Evolutionary conservation across 495 filamentous ascomycete species (phyloP).

Genomic region (Neurospora pannonica): DNA sequence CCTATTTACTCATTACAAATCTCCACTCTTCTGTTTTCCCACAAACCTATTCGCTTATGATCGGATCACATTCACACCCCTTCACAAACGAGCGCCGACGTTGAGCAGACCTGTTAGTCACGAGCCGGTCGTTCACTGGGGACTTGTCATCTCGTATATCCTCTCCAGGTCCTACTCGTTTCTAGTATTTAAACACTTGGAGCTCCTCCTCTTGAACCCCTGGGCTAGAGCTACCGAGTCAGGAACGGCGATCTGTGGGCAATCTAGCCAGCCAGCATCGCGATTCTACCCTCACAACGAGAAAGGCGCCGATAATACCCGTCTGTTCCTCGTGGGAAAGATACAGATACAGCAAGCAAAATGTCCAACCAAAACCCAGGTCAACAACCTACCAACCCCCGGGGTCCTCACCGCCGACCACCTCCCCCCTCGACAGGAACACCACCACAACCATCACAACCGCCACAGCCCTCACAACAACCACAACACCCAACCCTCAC

Average conservation of each 20-base stretch:
- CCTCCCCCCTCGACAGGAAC: not conserved
- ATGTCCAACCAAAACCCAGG: not conserved
- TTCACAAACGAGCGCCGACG: not conserved
- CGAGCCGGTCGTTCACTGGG: not conserved
- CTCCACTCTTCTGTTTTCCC: not conserved
- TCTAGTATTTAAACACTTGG: not conserved
- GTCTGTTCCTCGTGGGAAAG: not conserved
- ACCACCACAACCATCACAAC: not conserved
- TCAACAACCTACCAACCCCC: constrained; percentile 1
- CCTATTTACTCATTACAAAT: not conserved
- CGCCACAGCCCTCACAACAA: not conserved
- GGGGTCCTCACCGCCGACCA: not conserved
- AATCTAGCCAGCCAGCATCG: not conserved
- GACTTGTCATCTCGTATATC: not conserved
- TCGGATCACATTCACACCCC: not conserved
- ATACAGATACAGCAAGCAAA: not conserved
- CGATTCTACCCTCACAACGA: not conserved
- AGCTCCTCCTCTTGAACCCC: not conserved
- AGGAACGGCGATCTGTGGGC: not conserved
- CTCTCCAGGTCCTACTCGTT: not conserved
- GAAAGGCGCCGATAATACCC: not conserved
- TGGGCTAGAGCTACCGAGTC: not conserved
- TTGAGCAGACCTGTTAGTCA: not conserved
- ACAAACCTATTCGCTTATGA: not conserved
- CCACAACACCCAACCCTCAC: constrained; percentile 2